Evolutionary conservation across 768 basidiomycete genomes (phyloP), one percentile per base, ranked within the genome.

Genomic region (Neoboletus subvelutipes): DNA sequence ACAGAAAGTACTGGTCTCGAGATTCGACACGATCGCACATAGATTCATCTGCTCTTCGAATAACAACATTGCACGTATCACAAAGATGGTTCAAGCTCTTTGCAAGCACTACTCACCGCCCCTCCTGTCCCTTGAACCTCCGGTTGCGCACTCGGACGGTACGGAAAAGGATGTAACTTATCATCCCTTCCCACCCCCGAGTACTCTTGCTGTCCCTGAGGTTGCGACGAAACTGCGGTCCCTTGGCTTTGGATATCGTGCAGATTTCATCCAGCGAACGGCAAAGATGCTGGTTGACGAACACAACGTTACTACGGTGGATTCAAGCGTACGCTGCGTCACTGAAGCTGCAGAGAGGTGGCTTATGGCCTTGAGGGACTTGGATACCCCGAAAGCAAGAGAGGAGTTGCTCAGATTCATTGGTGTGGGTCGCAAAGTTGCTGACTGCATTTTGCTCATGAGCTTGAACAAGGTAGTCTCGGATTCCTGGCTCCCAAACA

Each of bases 11-110:
- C 49, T 48, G 1, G 33, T 56, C 51, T 53, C 40, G 50, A 28
- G 18, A 22, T 22, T 58, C 56, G 37, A 70, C 53, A 36, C 50
- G 53, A 58, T 45, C 29, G 31, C 59, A 33, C 24, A 18, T 52
- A 96, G 95, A 10, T 99, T 98, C 76, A 97, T 99, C 61, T 98
- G 96, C 69, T 97, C 94, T 3, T 92, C 93, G 3, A 98, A 98
- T 67, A 98, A 98, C 71, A 94, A 98, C 64, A 98, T 99, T 50
- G 75, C 84, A 6, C 90, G 97, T 7, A 99, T 99, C 64, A 90
- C 92, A 17, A 90, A 89, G 55, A 94, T 98, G 89, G 86, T 98
- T 29, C 88, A 92, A 58, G 80, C 83, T 20, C 82, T 98, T 15
- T 92, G 91, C 70, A 79, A 73, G 18, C 78, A 88, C 22, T 97